Base-by-base conservation (phyloP, 225 moss, liverwort and hornwort species). In the Rhytidiadelphus loreus region DNA sequence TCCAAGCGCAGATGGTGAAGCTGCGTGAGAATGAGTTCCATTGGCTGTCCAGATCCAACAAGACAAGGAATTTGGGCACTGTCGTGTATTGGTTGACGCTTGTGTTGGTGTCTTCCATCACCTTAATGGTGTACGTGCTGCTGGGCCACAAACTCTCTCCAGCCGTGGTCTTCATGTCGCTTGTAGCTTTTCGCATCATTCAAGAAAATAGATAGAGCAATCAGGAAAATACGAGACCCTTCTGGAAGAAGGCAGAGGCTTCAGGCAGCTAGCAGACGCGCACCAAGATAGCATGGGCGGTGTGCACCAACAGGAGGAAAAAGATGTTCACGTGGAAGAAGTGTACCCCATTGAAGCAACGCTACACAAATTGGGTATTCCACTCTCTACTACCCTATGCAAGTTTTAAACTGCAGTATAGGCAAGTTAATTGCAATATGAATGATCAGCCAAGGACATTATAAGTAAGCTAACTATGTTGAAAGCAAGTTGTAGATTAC, bases 51-150 rank as follows among this genome's bases (percentile, higher is more conserved):
- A 87, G 44, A 6, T 91, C 78, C 43, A 92, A 92, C 82, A 75
- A 84, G 56, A 87, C 88, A 26, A 81, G 89, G 86, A 87, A 84
- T 23, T 66, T 90, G 22, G 92, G 91, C 33, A 91, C 93, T 65
- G 74, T 94, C 20, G 63, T 93, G 85, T 94, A 78, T 61, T 95
- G 95, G 95, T 87, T 92, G 90, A 62, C 94, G 28, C 95, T 93
- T 32, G 95, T 93, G 74, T 10, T 93, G 9, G 93, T 95, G 19
- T 91, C 92, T 12, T 89, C 94, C 68, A 32, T 91, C 30, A 94
- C 93, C 9, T 95, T 95, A 69, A 85, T 73, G n/a, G 63, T 88
- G 17, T 95, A 90, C 86, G 85, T 88, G 43, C 79, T 89, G 53
- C 91, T 95, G 62, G 95, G 94, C 72, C 89, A 90, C 88, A 75